Conservation (phyloP, 202 grass and related monocot genomes). For the Sporobolus alterniflorus region DNA sequence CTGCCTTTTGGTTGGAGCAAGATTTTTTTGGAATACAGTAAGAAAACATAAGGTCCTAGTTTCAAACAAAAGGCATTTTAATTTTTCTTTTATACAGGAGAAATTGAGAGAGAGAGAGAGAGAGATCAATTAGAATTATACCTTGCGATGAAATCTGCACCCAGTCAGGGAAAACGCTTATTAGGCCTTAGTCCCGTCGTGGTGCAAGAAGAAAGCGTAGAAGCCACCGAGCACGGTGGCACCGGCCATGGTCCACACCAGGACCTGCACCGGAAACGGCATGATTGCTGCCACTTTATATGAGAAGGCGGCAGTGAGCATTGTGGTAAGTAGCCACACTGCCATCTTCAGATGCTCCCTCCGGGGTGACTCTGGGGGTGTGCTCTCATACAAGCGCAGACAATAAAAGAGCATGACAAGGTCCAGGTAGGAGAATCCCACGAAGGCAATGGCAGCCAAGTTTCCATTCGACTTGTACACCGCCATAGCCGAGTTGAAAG, state of each 20-base stretch:
- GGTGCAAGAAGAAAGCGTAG: slow-evolving; percentile 44
- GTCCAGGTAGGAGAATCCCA: neutral
- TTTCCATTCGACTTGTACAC: slow-evolving; percentile 37
- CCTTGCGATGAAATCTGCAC: too few species aligned
- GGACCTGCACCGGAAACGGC: slow-evolving; percentile 17
- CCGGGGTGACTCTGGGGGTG: neutral
- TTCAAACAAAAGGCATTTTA: neutral
- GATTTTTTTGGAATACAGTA: neutral
- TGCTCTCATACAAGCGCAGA: slow-evolving; percentile 34
- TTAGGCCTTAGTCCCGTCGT: neutral
- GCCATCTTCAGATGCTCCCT: slow-evolving; percentile 35
- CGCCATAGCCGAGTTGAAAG: slow-evolving; percentile 58
- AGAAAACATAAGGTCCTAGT: neutral
- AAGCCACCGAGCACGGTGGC: slow-evolving; percentile 33
- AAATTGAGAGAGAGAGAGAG: neutral
- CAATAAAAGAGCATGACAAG: neutral
- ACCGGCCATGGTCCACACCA: slow-evolving; percentile 41
- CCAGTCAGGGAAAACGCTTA: slow-evolving; percentile 23
- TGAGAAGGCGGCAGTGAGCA: slow-evolving; percentile 39
- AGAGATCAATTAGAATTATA: neutral
- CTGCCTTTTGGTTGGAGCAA: neutral
- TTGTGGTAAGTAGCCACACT: slow-evolving; percentile 46
- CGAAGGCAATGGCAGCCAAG: neutral
- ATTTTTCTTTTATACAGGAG: neutral
- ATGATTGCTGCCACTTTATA: slow-evolving; percentile 49